Evolutionary conservation across 75 land plant species (phyloP), one percentile per base, ranked within the genome.

Genomic region (Pinus taeda): DNA sequence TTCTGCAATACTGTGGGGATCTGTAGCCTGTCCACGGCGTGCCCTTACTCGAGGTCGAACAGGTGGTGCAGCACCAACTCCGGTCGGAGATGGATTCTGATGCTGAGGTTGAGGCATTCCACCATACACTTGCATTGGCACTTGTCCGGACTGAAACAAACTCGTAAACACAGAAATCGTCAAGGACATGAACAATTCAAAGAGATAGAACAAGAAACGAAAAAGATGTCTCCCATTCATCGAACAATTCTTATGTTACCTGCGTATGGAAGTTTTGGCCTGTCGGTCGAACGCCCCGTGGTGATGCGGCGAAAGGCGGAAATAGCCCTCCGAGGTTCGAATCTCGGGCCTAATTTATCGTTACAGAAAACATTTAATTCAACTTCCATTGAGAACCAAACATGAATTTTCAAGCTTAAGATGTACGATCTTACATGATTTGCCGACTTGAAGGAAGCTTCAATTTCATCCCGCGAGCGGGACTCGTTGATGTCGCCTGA

Each of bases 1-100:
- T 75, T 85, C 86, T 53, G 86, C 86, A 67, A 85, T 85, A 60
- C 86, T 85, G 65, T 85, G 86, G 29, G 86, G 86, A 85, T 85
- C 86, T 56, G 86, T 85, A 20, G 86, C 86, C 67, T 85, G 86
- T n/a, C 86, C 86, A 20, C 86, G 86, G 20, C 86, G 86, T 65
- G 86, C 86, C 53, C 86, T 86, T 71, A 85, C 86, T 30, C 86
- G 76, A 57, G 86, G 86, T 49, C 86, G 78, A 4, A 81, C 81
- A 65, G 84, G 82, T 24, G 71, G 30, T 0, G 77, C 76, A 11
- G 39, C 77, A 65, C 33, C 75, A 36, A 75, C 58, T 21, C 55
- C 55, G n/a, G 74, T 56, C 21, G 74, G 74, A 20, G 74, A 59
- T 29, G 20, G 74, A 15, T 55, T 22, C 29, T 53, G 74, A 57